These are phyloP conservation scores for Leccinum disarticulatum DNA, from an alignment of 768 basidiomycete genomes.

Conservation along the genomic window DNA sequence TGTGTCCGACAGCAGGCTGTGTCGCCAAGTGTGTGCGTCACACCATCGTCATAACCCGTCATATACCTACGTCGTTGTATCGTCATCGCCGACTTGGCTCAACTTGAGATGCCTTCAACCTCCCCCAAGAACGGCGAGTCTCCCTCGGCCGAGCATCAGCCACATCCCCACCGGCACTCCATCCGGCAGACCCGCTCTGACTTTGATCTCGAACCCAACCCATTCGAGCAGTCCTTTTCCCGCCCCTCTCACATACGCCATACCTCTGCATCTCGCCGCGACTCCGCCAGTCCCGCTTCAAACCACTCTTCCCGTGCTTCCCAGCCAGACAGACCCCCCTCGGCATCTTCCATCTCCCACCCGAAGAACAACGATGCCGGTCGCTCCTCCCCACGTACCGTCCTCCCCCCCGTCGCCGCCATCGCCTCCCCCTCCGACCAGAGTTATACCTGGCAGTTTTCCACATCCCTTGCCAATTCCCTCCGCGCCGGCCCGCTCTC, in stretches of 20 bases:
- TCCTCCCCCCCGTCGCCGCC: constrained; percentile 78
- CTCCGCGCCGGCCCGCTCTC: constrained; percentile 92
- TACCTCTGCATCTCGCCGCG: constrained; percentile 34
- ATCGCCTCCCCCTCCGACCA: constrained; percentile 60
- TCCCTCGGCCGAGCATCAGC: constrained; percentile 19
- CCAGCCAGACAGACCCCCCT: constrained; percentile 32
- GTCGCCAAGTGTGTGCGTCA: constrained; percentile 22
- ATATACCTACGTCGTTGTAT: constrained; percentile 13
- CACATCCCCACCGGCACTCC: constrained; percentile 17
- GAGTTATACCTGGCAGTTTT: constrained; percentile 60
- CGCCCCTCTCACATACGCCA: constrained; percentile 53
- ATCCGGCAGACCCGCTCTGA: constrained; percentile 56
- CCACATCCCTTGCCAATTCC: constrained; percentile 64
- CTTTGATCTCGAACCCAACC: constrained; percentile 83
- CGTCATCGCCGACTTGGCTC: constrained; percentile 19
- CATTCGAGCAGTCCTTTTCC: constrained; percentile 94
- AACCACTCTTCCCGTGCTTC: constrained; percentile 40
- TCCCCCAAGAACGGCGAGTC: constrained; percentile 39
- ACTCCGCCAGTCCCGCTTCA: constrained; percentile 33
- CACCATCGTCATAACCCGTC: constrained; percentile 26
- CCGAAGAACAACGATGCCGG: constrained; percentile 33
- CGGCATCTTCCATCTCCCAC: constrained; percentile 33
- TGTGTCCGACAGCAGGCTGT: constrained; percentile 21
- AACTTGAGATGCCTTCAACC: constrained; percentile 25
- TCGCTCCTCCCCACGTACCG: constrained; percentile 54